Evolutionary conservation across 495 filamentous ascomycete genomes (phyloP), one percentile per base, ranked within the genome.

Genomic region (Pseudomonodictys pantanalensis): DNA sequence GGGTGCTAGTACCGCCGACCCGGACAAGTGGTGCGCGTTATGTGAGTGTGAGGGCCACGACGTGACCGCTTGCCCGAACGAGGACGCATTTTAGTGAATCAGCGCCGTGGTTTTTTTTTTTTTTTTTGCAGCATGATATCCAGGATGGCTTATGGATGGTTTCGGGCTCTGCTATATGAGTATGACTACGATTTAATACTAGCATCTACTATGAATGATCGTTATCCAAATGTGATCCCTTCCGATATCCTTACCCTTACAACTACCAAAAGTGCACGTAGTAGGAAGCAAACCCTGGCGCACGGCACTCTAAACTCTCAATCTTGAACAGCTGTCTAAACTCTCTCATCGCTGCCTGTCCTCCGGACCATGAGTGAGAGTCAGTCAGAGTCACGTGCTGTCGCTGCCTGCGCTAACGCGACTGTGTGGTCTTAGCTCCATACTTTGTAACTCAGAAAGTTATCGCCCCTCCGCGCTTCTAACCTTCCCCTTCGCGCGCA

Each of bases 31-130:
- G 93, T 99, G 93, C 75, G 93, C 95, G 51, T 77, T 97, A 43
- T 99, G 93, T 71, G 93, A 99, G 77, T 82, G 87, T 52, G 95
- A 97, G 68, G 93, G 93, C 28, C 93, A 99, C 68, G 89, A 93
- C 71, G 96, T 91, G 68, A 90, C 95, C 58, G 89, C 95, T 71
- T 97, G 92, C 76, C 92, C 92, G 12, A 87, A 95, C 74, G 92
- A 97, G 71, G 90, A 92, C 69, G 87, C 83, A 66, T 86, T 86
- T 58, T 71, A 55, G 53, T n/a, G n/a, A n/a, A n/a, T 59, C 49
- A 15, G 3, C 12, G 4, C 20, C 20, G 15, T 12, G 12, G 38
- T 28, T 41, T 51, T 29, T 22, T 28, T 23, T 9, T 44, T 25
- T 20, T 28, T 25, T 47, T 54, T 55, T 48, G 47, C 55, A 24